phyloP scores from a whole-genome alignment of 371 early-diverging fungal species.

The Nematocida homosporus region DNA sequence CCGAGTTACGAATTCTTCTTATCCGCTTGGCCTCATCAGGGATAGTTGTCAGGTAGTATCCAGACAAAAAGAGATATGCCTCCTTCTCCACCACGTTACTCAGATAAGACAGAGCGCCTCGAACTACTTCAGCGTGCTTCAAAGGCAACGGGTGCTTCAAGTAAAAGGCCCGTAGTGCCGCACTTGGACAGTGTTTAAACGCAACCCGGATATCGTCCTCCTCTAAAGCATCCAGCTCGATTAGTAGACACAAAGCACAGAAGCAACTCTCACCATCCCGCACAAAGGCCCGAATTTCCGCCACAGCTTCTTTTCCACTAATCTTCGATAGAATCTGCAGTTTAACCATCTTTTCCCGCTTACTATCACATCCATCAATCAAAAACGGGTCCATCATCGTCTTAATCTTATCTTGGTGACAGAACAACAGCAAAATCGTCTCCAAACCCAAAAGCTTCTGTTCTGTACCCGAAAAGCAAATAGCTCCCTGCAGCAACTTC shows the following conservation, averaged over 20 bases:
- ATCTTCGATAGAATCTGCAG: constrained; percentile 40
- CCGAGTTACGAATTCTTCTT: constrained; percentile 45
- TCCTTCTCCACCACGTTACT: constrained; percentile 47
- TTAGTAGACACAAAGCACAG: constrained; percentile 7
- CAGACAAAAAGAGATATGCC: constrained; percentile 32
- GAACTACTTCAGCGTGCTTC: not conserved
- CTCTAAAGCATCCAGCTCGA: not conserved
- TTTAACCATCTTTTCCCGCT: constrained; percentile 44
- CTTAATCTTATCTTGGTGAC: constrained; percentile 5
- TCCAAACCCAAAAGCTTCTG: constrained; percentile 24
- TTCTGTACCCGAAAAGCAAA: constrained; percentile 18
- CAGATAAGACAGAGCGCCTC: not conserved
- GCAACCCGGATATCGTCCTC: constrained; percentile 18
- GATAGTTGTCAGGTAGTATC: constrained; percentile 40
- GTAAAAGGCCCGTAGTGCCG: constrained; percentile 38
- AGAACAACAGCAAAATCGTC: constrained; percentile 22
- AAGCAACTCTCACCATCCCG: constrained; percentile 30
- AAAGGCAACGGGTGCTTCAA: constrained; percentile 23
- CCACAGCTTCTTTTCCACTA: not conserved
- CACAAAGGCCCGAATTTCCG: constrained; percentile 25
- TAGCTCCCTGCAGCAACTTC: constrained; percentile 4
- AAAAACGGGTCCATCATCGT: constrained; percentile 13
- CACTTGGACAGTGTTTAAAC: constrained; percentile 22
- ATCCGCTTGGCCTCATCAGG: constrained; percentile 53
- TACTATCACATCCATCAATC: not conserved